Conservation (phyloP, 2,329 filamentous ascomycete species). For the Trichoderma sp. region DNA sequence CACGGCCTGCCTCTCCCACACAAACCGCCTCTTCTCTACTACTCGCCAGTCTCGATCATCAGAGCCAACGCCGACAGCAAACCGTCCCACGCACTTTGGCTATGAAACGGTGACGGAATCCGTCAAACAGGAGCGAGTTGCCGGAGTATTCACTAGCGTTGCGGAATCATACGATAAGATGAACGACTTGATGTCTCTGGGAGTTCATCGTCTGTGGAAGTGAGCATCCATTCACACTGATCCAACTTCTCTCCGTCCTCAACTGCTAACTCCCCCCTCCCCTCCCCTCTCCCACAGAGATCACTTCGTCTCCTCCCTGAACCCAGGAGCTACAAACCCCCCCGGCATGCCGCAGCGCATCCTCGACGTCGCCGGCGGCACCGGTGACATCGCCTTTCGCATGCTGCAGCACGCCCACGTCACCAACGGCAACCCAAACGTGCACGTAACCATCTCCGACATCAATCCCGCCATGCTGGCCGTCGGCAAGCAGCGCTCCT, state of each 20-base stretch:
- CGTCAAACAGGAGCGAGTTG: constrained; percentile 70
- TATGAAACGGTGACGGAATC: constrained; percentile 80
- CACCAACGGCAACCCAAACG: constrained; percentile 69
- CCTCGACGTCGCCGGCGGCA: constrained; percentile 94
- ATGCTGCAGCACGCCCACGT: constrained; percentile 86
- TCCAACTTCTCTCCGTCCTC: background rate
- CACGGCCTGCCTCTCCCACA: constrained; percentile 20
- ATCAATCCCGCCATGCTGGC: constrained; percentile 95
- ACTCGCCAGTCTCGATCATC: constrained; percentile 25
- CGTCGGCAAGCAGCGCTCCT: constrained; percentile 77
- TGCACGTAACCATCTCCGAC: constrained; percentile 86
- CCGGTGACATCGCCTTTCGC: constrained; percentile 96
- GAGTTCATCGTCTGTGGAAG: constrained; percentile 95
- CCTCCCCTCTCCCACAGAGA: constrained; percentile 55
- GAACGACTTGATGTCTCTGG: constrained; percentile 99
- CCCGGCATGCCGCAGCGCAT: constrained; percentile 60
- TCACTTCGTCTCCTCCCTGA: constrained; percentile 87
- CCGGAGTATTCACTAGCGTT: constrained; percentile 89
- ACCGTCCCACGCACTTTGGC: constrained; percentile 80
- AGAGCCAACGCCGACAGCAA: constrained; percentile 26
- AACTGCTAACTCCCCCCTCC: too few relatives aligned
- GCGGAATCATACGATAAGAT: constrained; percentile 94
- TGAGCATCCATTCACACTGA: constrained; percentile 33
- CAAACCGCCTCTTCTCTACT: constrained; percentile 30
- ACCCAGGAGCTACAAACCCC: constrained; percentile 65